Evolutionary conservation across 495 filamentous ascomycete genomes (phyloP).

Genomic region (Podospora didyma): DNA sequence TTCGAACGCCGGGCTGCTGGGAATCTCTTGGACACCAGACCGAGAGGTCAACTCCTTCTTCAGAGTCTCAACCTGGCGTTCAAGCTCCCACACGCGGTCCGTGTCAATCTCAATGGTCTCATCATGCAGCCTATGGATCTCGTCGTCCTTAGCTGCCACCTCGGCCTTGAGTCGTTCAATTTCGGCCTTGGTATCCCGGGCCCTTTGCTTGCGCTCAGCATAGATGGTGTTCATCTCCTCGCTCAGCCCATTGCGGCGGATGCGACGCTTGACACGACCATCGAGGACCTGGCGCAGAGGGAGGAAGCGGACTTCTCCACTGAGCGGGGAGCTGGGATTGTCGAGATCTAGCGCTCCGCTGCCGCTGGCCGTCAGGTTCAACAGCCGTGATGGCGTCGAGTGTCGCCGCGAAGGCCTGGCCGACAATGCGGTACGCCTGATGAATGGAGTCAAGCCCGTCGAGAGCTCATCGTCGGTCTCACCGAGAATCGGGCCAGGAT

Average conservation of each 20-base stretch:
- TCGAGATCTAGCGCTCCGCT: constrained; percentile 23
- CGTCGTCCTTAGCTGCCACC: constrained; percentile 46
- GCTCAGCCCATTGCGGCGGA: constrained; percentile 67
- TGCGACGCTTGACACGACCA: constrained; percentile 63
- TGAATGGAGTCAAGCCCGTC: constrained; percentile 66
- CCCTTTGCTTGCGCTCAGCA: constrained; percentile 48
- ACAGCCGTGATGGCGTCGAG: constrained; percentile 29
- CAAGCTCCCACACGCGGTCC: constrained; percentile 39
- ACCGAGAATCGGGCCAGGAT: constrained; percentile 52
- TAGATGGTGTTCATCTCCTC: constrained; percentile 69
- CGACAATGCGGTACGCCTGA: constrained; percentile 55
- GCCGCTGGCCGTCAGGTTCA: constrained; percentile 23
- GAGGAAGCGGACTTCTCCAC: constrained; percentile 45
- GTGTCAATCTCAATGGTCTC: constrained; percentile 43
- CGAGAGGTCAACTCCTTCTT: constrained; percentile 27
- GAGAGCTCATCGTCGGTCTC: constrained; percentile 27
- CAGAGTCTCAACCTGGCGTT: constrained; percentile 34
- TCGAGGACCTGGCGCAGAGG: constrained; percentile 69
- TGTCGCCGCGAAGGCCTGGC: constrained; percentile 44
- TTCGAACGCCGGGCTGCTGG: constrained; percentile 26
- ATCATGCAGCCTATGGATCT: constrained; percentile 46
- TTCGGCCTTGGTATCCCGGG: constrained; percentile 35
- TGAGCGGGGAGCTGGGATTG: constrained; percentile 27
- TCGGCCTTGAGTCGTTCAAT: constrained; percentile 50
- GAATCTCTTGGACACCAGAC: constrained; percentile 13